These are phyloP conservation scores for Microthlaspi erraticum DNA, from an alignment of 345 rosid genomes.

Conservation along the genomic window DNA sequence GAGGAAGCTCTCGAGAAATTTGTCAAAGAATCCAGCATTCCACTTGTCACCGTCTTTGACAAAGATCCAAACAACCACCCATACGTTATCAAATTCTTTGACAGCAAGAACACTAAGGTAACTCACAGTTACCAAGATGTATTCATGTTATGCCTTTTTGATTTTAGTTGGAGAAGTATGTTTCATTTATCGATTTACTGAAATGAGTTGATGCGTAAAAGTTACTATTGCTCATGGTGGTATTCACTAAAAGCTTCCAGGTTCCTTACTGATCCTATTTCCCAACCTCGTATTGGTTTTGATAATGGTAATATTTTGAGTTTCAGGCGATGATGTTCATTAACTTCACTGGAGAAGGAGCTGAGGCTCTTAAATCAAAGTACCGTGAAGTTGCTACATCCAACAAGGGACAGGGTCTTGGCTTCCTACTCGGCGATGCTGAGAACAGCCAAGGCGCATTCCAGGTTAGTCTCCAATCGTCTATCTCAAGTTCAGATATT, in stretches of 20 bases:
- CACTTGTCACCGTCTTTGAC: conserved; percentile 72
- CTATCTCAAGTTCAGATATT: neutral
- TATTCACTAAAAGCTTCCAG: conserved; percentile 7
- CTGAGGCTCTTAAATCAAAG: conserved; percentile 69
- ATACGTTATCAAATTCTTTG: conserved; percentile 80
- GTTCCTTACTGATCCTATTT: neutral
- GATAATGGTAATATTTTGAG: conserved; percentile 32
- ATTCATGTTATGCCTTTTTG: neutral
- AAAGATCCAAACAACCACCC: conserved; percentile 85
- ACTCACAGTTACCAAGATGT: conserved; percentile 3
- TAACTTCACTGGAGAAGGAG: conserved; percentile 61
- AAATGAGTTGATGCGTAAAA: neutral
- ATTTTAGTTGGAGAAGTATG: neutral
- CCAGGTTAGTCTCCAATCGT: conserved; percentile 64
- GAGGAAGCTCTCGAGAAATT: conserved; percentile 79
- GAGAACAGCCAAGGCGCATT: conserved; percentile 90
- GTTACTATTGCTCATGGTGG: neutral
- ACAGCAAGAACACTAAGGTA: conserved; percentile 76
- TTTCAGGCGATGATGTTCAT: conserved; percentile 84
- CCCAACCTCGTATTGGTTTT: conserved; percentile 22
- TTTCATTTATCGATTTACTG: neutral
- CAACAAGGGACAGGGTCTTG: conserved; percentile 69
- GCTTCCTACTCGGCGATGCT: conserved; percentile 86
- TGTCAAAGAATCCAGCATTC: conserved; percentile 77
- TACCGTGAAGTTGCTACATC: conserved; percentile 76